These are phyloP conservation scores for Trypethelium eluteriae DNA, from an alignment of 495 filamentous ascomycete species.

Conservation along the genomic window DNA sequence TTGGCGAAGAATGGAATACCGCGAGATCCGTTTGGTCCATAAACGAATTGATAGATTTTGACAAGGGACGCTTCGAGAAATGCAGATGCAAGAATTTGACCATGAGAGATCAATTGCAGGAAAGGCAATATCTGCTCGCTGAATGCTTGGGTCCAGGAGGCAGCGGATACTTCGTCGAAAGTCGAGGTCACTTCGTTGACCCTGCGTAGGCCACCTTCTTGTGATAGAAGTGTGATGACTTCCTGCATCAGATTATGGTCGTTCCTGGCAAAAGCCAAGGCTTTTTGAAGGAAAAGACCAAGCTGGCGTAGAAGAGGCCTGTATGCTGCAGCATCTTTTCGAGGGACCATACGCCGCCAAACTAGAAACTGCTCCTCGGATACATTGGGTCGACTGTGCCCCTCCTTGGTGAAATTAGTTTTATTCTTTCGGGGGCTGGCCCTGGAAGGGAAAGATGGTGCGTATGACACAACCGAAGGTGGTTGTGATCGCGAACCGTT, in stretches of 20 bases:
- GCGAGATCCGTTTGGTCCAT: conserved; percentile 44
- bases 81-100: conserved; percentile 46
- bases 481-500: too few species aligned
- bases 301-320: not conserved
- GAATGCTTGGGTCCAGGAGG: conserved; percentile 15
- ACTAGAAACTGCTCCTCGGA: not conserved
- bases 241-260: conserved; percentile 13
- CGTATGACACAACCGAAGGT: too few species aligned
- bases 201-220: conserved; percentile 18
- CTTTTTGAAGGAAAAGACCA: conserved; percentile 12
- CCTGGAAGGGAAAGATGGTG: too few species aligned
- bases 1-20: conserved; percentile 39
- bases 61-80: conserved; percentile 49
- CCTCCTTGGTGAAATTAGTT: not conserved
- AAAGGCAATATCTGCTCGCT: conserved; percentile 43
- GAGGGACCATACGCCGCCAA: conserved; percentile 6
- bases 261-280: conserved; percentile 5
- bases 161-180: not conserved
- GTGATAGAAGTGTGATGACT: conserved; percentile 14
- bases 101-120: conserved; percentile 45
- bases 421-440: not conserved
- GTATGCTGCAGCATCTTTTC: not conserved
- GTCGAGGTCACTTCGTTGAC: conserved; percentile 25
- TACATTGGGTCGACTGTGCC: not conserved
- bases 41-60: conserved; percentile 53